Conservation (phyloP, 768 basidiomycete species). For the Cantharellus anzutake region DNA sequence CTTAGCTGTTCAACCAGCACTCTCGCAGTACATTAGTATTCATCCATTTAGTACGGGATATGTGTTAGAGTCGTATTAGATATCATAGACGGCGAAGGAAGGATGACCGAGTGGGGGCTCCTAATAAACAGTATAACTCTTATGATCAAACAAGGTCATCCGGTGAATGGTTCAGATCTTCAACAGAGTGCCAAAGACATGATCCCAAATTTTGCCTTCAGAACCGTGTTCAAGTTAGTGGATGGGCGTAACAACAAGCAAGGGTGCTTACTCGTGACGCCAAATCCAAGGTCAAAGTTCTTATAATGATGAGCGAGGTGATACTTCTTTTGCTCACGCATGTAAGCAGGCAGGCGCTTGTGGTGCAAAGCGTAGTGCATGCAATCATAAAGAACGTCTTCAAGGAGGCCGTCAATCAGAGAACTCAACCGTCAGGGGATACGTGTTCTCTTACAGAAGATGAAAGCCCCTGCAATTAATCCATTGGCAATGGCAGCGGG, state of each 20-base stretch:
- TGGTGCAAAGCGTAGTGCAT: constrained; percentile 89
- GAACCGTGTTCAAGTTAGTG: neutral
- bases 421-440: constrained; percentile 4
- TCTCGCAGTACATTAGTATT: neutral
- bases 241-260: neutral
- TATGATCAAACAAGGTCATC: too few species aligned
- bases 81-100: too few species aligned
- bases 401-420: neutral
- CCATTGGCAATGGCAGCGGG: constrained; percentile 76
- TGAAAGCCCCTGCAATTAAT: constrained; percentile 63
- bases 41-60: neutral
- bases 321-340: constrained; percentile 90
- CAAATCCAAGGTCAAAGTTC: constrained; percentile 94
- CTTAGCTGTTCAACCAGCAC: neutral
- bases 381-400: constrained; percentile 69
- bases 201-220: constrained; percentile 83
- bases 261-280: constrained; percentile 61
- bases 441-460: constrained; percentile 21
- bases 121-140: too few species aligned
- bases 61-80: too few species aligned
- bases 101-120: too few species aligned
- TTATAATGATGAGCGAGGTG: constrained; percentile 97
- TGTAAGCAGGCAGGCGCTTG: constrained; percentile 64
- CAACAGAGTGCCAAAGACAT: constrained; percentile 71
- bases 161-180: constrained; percentile 25